These are phyloP conservation scores for Gossypium stocksii DNA, from an alignment of 345 rosid species.

Conservation along the genomic window DNA sequence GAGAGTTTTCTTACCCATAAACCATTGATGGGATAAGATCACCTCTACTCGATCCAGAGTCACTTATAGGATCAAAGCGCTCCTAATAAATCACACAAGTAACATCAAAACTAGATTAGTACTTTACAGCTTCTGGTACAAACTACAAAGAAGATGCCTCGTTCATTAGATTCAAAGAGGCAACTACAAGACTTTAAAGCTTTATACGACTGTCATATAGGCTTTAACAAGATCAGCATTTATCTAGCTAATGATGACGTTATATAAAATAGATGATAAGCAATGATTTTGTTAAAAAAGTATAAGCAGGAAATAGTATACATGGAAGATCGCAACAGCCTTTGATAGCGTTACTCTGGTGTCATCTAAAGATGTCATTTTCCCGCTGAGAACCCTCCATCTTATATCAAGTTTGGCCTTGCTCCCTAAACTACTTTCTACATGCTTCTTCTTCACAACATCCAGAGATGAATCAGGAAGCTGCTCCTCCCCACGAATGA, in stretches of 20 bases:
- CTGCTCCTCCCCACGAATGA: conserved; percentile 59
- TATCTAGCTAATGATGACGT: not conserved
- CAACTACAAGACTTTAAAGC: not conserved
- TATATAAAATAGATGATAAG: not conserved
- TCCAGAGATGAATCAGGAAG: conserved; percentile 51
- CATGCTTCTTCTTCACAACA: conserved; percentile 42
- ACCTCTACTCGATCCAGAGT: conserved; percentile 39
- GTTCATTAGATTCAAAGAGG: not conserved
- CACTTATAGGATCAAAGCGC: conserved; percentile 78
- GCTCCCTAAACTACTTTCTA: conserved; percentile 34
- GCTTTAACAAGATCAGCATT: not conserved
- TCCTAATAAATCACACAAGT: conserved; percentile 38
- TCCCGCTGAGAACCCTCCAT: conserved; percentile 83
- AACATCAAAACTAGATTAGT: conserved; percentile 14
- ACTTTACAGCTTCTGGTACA: not conserved
- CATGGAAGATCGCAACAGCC: conserved; percentile 76
- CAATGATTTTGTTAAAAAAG: not conserved
- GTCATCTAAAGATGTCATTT: conserved; percentile 44
- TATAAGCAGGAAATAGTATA: conserved; percentile 26
- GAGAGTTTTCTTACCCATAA: conserved; percentile 54
- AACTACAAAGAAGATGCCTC: not conserved
- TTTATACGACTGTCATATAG: not conserved
- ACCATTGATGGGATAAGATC: conserved; percentile 93
- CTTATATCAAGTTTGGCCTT: conserved; percentile 47
- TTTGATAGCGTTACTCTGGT: conserved; percentile 46